Evolutionary conservation across 2,329 filamentous ascomycete species (phyloP).

Genomic region (Ophiocordyceps robertsii): DNA sequence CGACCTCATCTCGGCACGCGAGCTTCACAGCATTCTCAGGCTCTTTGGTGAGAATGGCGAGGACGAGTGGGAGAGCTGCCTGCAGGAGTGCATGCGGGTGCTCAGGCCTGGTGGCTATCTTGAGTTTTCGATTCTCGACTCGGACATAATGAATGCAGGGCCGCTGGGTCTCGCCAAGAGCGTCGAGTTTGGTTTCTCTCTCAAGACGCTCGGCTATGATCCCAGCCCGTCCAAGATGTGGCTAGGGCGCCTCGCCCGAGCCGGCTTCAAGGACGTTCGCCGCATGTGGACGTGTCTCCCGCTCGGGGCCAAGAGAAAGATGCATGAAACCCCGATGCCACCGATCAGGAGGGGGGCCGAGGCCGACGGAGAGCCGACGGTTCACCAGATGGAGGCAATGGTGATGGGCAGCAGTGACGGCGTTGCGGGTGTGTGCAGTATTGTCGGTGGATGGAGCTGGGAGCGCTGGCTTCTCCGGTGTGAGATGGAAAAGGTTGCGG

Average conservation of each 20-base stretch:
- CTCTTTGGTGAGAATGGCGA: constrained; percentile 50
- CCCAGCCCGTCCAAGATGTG: constrained; percentile 71
- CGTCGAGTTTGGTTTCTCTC: constrained; percentile 83
- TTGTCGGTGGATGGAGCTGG: constrained; percentile 84
- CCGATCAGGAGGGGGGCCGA: constrained; percentile 14
- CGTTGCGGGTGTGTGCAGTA: constrained; percentile 61
- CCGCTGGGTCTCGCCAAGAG: constrained; percentile 67
- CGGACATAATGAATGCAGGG: constrained; percentile 77
- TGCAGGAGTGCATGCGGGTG: constrained; percentile 77
- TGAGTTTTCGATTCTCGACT: constrained; percentile 82
- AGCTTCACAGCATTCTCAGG: constrained; percentile 75
- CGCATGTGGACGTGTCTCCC: constrained; percentile 84
- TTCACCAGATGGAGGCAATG: constrained; percentile 47
- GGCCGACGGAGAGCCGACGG: constrained; percentile 22
- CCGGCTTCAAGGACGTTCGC: constrained; percentile 68
- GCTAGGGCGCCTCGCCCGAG: constrained; percentile 56
- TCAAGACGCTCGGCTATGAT: constrained; percentile 85
- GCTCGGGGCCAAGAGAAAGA: constrained; percentile 43
- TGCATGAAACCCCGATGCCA: constrained; percentile 16
- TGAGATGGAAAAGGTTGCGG: constrained; percentile 66
- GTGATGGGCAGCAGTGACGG: constrained; percentile 55
- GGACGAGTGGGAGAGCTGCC: constrained; percentile 80
- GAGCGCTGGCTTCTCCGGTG: constrained; percentile 90
- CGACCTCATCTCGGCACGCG: constrained; percentile 80
- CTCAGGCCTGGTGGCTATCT: constrained; percentile 88